These are phyloP conservation scores for Penicillium sp. DNA, from an alignment of 2,329 filamentous ascomycete species.

Conservation along the genomic window DNA sequence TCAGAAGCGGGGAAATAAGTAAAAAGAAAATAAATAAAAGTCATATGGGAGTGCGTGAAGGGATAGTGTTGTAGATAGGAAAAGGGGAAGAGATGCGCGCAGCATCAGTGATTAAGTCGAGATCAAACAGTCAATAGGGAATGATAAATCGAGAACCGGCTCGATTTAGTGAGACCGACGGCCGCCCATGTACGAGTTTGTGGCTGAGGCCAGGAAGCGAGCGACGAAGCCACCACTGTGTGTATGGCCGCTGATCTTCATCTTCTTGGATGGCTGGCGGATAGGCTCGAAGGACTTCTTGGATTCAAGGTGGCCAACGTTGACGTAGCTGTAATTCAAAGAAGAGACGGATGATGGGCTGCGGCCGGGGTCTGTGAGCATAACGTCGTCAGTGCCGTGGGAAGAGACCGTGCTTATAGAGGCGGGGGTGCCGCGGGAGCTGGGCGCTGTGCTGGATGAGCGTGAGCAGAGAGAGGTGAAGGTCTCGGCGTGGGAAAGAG, in stretches of 20 bases:
- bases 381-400: slow-evolving; percentile 34
- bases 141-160: slow-evolving; percentile 19
- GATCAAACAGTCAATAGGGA: not conserved
- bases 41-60: not conserved
- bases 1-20: slow-evolving; percentile 14
- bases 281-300: slow-evolving; percentile 31
- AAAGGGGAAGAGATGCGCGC: not conserved
- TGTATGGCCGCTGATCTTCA: slow-evolving; percentile 34
- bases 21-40: slow-evolving; percentile 8
- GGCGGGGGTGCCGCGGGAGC: slow-evolving; percentile 45
- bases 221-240: slow-evolving; percentile 43
- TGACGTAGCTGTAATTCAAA: slow-evolving; percentile 38
- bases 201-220: slow-evolving; percentile 45
- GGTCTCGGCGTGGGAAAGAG: slow-evolving; percentile 43
- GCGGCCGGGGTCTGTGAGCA: slow-evolving; percentile 33
- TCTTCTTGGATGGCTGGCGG: slow-evolving; percentile 44
- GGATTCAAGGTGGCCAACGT: slow-evolving; percentile 31
- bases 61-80: not conserved
- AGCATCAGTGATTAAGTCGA: slow-evolving; percentile 11
- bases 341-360: slow-evolving; percentile 34
- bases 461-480: slow-evolving; percentile 44
- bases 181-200: slow-evolving; percentile 43
- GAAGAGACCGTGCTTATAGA: slow-evolving; percentile 43
- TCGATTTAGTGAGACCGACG: slow-evolving; percentile 35
- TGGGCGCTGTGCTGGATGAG: slow-evolving; percentile 46